Base-by-base conservation (phyloP, 2,329 filamentous ascomycete genomes). In the Penicillium capsulatum region DNA sequence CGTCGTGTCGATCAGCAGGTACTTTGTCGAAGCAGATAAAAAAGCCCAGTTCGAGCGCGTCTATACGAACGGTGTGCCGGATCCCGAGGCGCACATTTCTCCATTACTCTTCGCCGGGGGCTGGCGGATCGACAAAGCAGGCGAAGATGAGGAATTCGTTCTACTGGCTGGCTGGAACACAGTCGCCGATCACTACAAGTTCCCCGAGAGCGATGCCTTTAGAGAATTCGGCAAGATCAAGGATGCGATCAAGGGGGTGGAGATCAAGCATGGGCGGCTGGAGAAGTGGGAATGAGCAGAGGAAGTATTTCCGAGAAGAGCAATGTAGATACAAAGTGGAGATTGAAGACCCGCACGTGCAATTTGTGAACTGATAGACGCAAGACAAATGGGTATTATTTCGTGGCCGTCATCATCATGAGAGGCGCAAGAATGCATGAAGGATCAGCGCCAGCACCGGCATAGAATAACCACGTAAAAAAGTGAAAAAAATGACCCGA, bases 81-180 rank as follows among this genome's bases (percentile, higher is more conserved):
- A 53, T 24, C 32, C 69, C 5, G 50, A 59, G 15, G 48, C 38
- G 2, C 53, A 54, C 33, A 50, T 60, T 10, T 55, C 57, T 0
- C 54, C 58, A 3, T 59, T 53, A 4, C 51, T 34, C 2, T 45
- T 64, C 22, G 55, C 56, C 8, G 62, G 63, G 9, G 67, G 67
- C 0, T 71, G 64, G 65, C 57, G 68, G 20, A 44, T 71, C 11
- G 68, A 71, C 32, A 52, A 52, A 7, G 58, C 58, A 17, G 53
- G 50, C 1, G 46, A 48, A 0, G 59, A 63, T 31, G 63, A 70
- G 9, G 68, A 73, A 33, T 71, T 66, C 48, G 62, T 73, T 2
- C 29, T 71, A 1, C 60, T 72, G 13, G 63, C 45, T 17, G 64
- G 64, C 0, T 72, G 68, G 67, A 52, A 54, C 3, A 47, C 50